Conservation (phyloP, 2,329 filamentous ascomycete genomes). For the Phaeomoniella chlamydospora region DNA sequence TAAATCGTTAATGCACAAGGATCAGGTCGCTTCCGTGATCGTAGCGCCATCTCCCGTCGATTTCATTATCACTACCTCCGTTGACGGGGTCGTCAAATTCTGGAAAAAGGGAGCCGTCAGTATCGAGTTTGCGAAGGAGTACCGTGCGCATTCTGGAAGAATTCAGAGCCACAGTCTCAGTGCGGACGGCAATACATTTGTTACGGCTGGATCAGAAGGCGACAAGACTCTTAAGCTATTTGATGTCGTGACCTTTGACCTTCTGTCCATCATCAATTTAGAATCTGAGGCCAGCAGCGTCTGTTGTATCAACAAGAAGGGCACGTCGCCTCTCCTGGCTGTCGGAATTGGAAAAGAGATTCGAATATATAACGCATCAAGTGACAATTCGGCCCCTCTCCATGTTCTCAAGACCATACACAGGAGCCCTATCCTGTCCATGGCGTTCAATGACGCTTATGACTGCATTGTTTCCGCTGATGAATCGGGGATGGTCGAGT, state of each 20-base stretch:
- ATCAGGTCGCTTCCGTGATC: constrained; percentile 75
- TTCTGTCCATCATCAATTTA: constrained; percentile 68
- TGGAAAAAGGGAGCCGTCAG: constrained; percentile 91
- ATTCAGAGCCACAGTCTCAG: constrained; percentile 75
- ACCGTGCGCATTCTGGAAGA: constrained; percentile 75
- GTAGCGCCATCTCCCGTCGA: constrained; percentile 74
- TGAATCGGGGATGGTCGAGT: constrained; percentile 86
- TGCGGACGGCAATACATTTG: constrained; percentile 83
- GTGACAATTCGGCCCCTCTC: constrained; percentile 60
- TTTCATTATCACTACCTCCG: constrained; percentile 85
- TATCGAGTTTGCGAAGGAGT: constrained; percentile 97
- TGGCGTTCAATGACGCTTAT: constrained; percentile 77
- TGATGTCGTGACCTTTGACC: constrained; percentile 67
- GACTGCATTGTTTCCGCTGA: constrained; percentile 88
- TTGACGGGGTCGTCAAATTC: constrained; percentile 96
- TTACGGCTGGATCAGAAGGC: constrained; percentile 53
- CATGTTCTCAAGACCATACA: constrained; percentile 73
- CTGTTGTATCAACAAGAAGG: constrained; percentile 83
- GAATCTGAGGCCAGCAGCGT: constrained; percentile 62
- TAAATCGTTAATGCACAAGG: constrained; percentile 96
- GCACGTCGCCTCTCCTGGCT: constrained; percentile 77
- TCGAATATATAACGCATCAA: constrained; percentile 76
- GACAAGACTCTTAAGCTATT: constrained; percentile 38
- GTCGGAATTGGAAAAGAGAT: constrained; percentile 68
- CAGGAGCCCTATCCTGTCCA: constrained; percentile 62